These are phyloP conservation scores for Tilletia indica DNA, from an alignment of 1,284 basidiomycete species.

Conservation along the genomic window DNA sequence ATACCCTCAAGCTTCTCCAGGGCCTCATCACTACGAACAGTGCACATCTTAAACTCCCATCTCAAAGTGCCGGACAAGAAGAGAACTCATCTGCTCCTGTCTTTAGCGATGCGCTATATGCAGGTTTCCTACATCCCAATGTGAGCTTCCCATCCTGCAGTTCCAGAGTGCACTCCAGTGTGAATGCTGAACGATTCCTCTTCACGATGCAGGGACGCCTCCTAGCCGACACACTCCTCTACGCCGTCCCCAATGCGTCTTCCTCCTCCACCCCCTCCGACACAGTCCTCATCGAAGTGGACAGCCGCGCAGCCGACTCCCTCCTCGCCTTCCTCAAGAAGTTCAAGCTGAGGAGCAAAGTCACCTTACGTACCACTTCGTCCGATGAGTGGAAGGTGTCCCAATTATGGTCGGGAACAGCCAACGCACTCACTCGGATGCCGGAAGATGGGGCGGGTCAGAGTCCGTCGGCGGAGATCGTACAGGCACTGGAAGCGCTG, in stretches of 20 bases:
- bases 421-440: conserved; percentile 8
- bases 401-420: conserved; percentile 69
- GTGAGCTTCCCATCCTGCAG: conserved; percentile 58
- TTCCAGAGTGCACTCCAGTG: neutral
- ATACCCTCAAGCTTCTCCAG: conserved; percentile 81
- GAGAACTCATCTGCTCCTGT: conserved; percentile 17
- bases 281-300: conserved; percentile 73
- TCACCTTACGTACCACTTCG: conserved; percentile 69
- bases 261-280: conserved; percentile 11
- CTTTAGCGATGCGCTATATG: conserved; percentile 66
- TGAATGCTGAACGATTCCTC: neutral
- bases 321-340: conserved; percentile 72
- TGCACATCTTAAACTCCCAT: conserved; percentile 35
- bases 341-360: conserved; percentile 84
- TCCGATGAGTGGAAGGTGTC: conserved; percentile 74
- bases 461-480: conserved; percentile 9
- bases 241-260: conserved; percentile 61
- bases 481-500: neutral
- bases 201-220: conserved; percentile 72
- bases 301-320: conserved; percentile 60
- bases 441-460: too few relatives aligned
- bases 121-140: conserved; percentile 82
- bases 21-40: conserved; percentile 72
- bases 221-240: conserved; percentile 82
- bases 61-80: neutral